Conservation (phyloP, 2,329 filamentous ascomycete genomes). For the Neocatenulostroma microsporum region DNA sequence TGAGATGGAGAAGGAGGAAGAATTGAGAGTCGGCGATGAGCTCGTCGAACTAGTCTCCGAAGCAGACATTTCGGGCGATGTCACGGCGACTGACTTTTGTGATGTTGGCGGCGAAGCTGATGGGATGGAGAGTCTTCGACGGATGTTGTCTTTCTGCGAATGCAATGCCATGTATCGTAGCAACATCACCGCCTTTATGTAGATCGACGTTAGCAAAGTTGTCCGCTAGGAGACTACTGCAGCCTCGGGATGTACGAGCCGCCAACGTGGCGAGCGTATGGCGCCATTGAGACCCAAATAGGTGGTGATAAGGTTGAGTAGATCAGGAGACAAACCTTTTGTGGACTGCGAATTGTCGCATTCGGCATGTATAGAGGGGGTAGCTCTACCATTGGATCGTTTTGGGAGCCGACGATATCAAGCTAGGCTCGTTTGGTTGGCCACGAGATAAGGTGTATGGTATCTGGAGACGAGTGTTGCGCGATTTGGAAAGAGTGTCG, state of each 20-base stretch:
- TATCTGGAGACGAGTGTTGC: too few relatives aligned
- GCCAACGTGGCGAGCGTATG: neutral
- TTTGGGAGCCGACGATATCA: neutral
- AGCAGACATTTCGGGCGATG: constrained; percentile 17
- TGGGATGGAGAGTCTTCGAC: constrained; percentile 30
- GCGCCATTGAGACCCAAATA: neutral
- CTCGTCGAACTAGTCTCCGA: constrained; percentile 18
- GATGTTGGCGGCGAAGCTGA: constrained; percentile 21
- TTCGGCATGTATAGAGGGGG: constrained; percentile 3
- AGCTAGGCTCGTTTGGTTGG: too few relatives aligned
- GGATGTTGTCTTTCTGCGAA: constrained; percentile 33
- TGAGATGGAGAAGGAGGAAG: constrained; percentile 11
- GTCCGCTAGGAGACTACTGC: too few relatives aligned
- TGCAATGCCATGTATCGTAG: constrained; percentile 32
- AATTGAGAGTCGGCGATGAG: constrained; percentile 17
- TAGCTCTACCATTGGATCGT: neutral
- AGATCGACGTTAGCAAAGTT: constrained; percentile 1
- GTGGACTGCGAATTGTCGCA: neutral
- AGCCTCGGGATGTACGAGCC: too few relatives aligned
- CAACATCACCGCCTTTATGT: constrained; percentile 11
- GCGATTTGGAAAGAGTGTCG: too few relatives aligned
- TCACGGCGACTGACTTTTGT: constrained; percentile 20
- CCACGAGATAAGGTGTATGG: too few relatives aligned
- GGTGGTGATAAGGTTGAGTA: neutral
- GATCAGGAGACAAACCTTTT: constrained; percentile 1